Percentiles rank a stretch among this genome's conserved stretches.
These are phyloP conservation scores for Hypoxylon lienhwacheense DNA, from an alignment of 495 filamentous ascomycete species.

Conservation along the genomic window DNA sequence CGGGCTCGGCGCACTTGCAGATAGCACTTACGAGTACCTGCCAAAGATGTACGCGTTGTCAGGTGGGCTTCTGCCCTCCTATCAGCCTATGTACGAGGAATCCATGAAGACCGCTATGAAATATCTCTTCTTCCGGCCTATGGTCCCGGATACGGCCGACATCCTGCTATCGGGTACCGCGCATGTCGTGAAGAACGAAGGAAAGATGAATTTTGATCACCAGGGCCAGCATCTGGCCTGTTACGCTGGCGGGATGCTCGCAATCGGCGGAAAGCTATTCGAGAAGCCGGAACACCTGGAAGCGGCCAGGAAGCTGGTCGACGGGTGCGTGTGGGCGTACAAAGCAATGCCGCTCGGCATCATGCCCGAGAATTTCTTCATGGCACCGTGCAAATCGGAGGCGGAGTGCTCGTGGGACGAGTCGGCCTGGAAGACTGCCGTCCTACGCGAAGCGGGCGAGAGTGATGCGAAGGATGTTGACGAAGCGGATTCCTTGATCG, in stretches of 20 bases:
- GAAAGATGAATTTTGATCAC: conserved; percentile 34
- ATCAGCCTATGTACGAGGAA: conserved; percentile 49
- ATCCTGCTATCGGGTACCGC: conserved; percentile 65
- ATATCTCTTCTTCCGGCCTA: conserved; percentile 69
- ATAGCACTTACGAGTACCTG: conserved; percentile 91
- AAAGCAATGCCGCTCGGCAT: conserved; percentile 74
- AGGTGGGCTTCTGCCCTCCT: conserved; percentile 44
- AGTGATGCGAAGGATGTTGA: conserved; percentile 15
- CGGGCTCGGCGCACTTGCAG: conserved; percentile 74
- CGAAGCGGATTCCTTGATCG: conserved; percentile 46
- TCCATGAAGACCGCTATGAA: conserved; percentile 65
- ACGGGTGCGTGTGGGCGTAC: conserved; percentile 95
- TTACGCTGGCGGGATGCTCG: conserved; percentile 92
- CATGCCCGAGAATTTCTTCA: conserved; percentile 77
- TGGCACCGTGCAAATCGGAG: conserved; percentile 58
- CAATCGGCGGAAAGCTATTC: conserved; percentile 78
- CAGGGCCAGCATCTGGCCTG: conserved; percentile 61
- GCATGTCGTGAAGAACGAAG: conserved; percentile 22
- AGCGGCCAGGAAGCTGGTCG: conserved; percentile 77
- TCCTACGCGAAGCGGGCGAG: conserved; percentile 11
- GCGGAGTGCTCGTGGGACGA: conserved; percentile 44
- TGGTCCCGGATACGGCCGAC: conserved; percentile 61
- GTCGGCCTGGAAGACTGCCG: conserved; percentile 23
- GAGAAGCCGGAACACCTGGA: conserved; percentile 68
- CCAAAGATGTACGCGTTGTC: conserved; percentile 64